These are phyloP conservation scores for Sphagnum fallax DNA, from an alignment of 228 moss, liverwort and hornwort genomes.

Conservation along the genomic window DNA sequence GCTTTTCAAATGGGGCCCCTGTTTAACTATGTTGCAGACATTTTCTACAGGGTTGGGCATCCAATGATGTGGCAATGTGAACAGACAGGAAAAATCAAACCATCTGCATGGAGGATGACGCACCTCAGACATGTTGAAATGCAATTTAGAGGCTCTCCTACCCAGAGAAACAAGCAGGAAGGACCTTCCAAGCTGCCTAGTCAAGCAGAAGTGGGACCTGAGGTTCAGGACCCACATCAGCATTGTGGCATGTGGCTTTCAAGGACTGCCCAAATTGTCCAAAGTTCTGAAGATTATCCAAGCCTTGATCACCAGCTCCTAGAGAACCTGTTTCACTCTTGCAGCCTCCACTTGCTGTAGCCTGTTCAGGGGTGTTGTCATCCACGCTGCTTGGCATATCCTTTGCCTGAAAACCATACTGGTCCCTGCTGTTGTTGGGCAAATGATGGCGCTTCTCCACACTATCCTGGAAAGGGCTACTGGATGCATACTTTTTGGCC, in stretches of 20 bases:
- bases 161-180: conserved; percentile 7
- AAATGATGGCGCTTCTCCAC: conserved; percentile 22
- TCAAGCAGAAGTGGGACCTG: conserved; percentile 73
- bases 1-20: conserved; percentile 31
- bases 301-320: conserved; percentile 22
- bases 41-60: conserved; percentile 42
- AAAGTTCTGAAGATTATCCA: conserved; percentile 43
- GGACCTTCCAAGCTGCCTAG: background rate
- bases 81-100: conserved; percentile 3
- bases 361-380: conserved; percentile 9
- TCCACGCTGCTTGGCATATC: conserved; percentile 33
- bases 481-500: conserved; percentile 6
- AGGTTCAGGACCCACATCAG: conserved; percentile 59
- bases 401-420: conserved; percentile 19
- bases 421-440: conserved; percentile 8
- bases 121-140: conserved; percentile 10
- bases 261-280: conserved; percentile 47
- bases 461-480: conserved; percentile 16
- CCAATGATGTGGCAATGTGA: conserved; percentile 33
- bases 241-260: conserved; percentile 57
- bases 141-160: conserved; percentile 5
- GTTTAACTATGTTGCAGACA: conserved; percentile 14
- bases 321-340: conserved; percentile 4
- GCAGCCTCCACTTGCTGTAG: background rate
- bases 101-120: conserved; percentile 9